Base-by-base conservation (phyloP, 2,329 filamentous ascomycete genomes). In the Alternaria incomplexa region DNA sequence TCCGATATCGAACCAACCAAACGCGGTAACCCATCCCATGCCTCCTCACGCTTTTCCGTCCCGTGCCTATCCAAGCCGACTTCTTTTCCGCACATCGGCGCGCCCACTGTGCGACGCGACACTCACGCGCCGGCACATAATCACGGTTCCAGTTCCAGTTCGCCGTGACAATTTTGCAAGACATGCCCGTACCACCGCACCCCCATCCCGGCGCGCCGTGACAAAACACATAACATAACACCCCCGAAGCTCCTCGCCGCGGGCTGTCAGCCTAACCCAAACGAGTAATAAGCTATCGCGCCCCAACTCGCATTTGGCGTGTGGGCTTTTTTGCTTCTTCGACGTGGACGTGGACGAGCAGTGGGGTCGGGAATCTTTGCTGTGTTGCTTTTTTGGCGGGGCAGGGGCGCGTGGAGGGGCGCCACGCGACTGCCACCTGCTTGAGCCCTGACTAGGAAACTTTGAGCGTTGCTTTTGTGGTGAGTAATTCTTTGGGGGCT, bases 261-360 rank as follows among this genome's bases (percentile, higher is more conserved):
- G 26, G 47, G 47, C n/a, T 17, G n/a, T 32, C 1, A 17, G 11
- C 4, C 47, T 52, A 52, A 32, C 4, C 22, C 5, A 45, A 61
- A 32, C 13, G 47, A 46, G 66, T 23, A 55, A 50, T 23, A 55
- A 20, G 30, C 40, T 65, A 45, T 63, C 20, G 60, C 32, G 32
- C 32, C 32, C 32, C 32, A 36, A n/a, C 51, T 22, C 36, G 25
- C 32, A 30, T 54, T 17, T 59, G 61, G 26, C 44, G 25, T 64
- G 45, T 64, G 46, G 45, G 15, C n/a, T 11, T 32, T 50, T 25
- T 50, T 57, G 48, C 48, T 51, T 51, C 28, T 58, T 57, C 43
- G 20, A 28, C 40, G 36, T 40, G 32, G 32, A 36, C 32, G 30
- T 4, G 20, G 20, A 20, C 20, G 30, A 8, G 32, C 36, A 40